A percentile compares a stretch with the other conserved stretches of the same genome.
Conservation (phyloP, 306 rosid species). For the Purshia tridentata region DNA sequence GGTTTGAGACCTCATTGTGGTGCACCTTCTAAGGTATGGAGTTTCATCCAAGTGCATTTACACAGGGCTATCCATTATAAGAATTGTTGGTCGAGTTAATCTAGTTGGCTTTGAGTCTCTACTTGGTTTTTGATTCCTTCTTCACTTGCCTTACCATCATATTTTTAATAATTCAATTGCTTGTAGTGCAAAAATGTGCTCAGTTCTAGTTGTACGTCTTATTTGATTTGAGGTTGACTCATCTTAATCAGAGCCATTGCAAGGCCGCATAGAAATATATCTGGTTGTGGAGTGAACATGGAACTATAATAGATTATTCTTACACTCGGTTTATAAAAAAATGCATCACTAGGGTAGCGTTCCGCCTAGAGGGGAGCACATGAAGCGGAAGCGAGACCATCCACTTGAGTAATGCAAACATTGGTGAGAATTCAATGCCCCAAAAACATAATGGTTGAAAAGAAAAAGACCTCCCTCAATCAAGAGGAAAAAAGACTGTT, state of each 20-base stretch:
- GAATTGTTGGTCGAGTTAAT: not conserved
- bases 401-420: slow-evolving; percentile 3
- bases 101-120: not conserved
- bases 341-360: not conserved
- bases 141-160: not conserved
- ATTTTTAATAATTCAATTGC: not conserved
- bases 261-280: not conserved
- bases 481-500: not conserved
- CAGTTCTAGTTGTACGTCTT: not conserved
- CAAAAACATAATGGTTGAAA: not conserved
- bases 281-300: not conserved
- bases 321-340: not conserved
- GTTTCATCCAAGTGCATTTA: slow-evolving; percentile 8
- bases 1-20: slow-evolving; percentile 36
- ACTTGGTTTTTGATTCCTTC: not conserved
- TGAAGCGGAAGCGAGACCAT: not conserved
- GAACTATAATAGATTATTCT: not conserved
- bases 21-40: slow-evolving; percentile 54
- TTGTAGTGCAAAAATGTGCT: not conserved
- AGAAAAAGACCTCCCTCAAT: too few species aligned
- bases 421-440: slow-evolving; percentile 8
- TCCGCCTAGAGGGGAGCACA: not conserved
- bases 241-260: not conserved
- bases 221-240: not conserved
- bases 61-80: not conserved